Conservation (phyloP, 2,329 filamentous ascomycete species). For the Ophiocordyceps camponoti-rufipedis region DNA sequence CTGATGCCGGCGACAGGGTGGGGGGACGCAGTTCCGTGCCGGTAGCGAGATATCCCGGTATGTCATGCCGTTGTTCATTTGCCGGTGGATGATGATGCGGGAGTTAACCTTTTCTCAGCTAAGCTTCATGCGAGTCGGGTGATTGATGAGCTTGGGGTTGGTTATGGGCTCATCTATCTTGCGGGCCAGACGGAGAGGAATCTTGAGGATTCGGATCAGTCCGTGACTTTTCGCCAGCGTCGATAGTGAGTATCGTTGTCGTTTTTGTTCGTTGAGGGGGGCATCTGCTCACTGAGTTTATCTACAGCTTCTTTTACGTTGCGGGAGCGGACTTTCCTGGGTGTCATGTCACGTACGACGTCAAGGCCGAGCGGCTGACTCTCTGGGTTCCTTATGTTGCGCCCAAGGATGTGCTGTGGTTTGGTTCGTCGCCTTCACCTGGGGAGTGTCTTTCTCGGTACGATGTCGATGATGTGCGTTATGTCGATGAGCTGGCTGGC, state of each 20-base stretch:
- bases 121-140: slow-evolving; percentile 40
- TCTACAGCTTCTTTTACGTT: slow-evolving; percentile 37
- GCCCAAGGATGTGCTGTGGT: slow-evolving; percentile 42
- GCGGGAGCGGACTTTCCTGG: slow-evolving; percentile 34
- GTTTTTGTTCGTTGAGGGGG: background rate
- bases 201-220: slow-evolving; percentile 42
- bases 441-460: slow-evolving; percentile 43
- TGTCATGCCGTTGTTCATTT: background rate
- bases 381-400: slow-evolving; percentile 59
- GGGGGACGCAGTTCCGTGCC: background rate
- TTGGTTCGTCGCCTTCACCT: slow-evolving; percentile 39
- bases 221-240: slow-evolving; percentile 35
- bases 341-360: slow-evolving; percentile 38
- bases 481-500: slow-evolving; percentile 32
- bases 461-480: slow-evolving; percentile 55
- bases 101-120: slow-evolving; percentile 15
- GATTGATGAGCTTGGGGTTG: slow-evolving; percentile 27
- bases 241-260: slow-evolving; percentile 28
- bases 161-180: slow-evolving; percentile 35
- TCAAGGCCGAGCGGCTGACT: slow-evolving; percentile 40
- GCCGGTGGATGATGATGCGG: background rate
- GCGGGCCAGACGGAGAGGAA: slow-evolving; percentile 29
- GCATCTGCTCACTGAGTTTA: no score
- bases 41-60: slow-evolving; percentile 19
- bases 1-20: background rate